phyloP scores from a whole-genome alignment of 2,329 filamentous ascomycete species.

The Fonsecaea monophora region DNA sequence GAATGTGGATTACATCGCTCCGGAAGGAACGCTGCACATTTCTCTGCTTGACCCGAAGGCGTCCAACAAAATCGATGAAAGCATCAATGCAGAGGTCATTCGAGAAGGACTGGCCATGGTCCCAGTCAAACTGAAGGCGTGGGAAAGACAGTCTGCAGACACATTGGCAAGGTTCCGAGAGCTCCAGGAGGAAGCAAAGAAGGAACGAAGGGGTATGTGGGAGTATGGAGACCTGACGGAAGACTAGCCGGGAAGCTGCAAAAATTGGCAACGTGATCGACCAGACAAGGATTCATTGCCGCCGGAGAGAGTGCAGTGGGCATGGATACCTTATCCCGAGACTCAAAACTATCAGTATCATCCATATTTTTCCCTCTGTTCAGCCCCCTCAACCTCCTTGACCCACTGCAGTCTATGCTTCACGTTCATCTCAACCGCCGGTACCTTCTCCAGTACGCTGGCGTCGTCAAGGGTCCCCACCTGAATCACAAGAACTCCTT shows the following conservation, averaged over 20 bases:
- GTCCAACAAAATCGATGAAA: slow-evolving; percentile 70
- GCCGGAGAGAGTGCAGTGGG: not conserved
- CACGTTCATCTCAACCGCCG: slow-evolving; percentile 3
- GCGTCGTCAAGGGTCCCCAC: slow-evolving; percentile 10
- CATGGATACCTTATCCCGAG: not conserved
- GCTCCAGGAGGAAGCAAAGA: slow-evolving; percentile 79
- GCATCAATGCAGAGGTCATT: slow-evolving; percentile 87
- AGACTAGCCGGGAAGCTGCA: slow-evolving; percentile 61
- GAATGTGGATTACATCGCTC: slow-evolving; percentile 83
- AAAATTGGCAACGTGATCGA: not conserved
- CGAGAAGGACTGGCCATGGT: slow-evolving; percentile 88
- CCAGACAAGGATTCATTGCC: not conserved
- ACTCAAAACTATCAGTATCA: not conserved
- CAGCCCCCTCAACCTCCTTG: slow-evolving; percentile 5
- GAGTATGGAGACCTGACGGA: slow-evolving; percentile 97
- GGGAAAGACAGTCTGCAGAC: slow-evolving; percentile 79
- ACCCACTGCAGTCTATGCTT: slow-evolving; percentile 10
- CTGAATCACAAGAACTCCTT: slow-evolving; percentile 6
- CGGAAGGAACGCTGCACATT: slow-evolving; percentile 82
- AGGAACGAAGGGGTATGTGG: slow-evolving; percentile 86
- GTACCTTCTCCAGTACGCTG: not conserved
- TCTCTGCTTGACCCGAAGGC: slow-evolving; percentile 82
- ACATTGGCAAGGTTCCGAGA: slow-evolving; percentile 75
- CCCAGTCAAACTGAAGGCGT: slow-evolving; percentile 85
- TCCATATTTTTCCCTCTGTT: slow-evolving; percentile 11